Evolutionary conservation across 2,329 filamentous ascomycete genomes (phyloP).

Genomic region (Camptophora hylomeconis): DNA sequence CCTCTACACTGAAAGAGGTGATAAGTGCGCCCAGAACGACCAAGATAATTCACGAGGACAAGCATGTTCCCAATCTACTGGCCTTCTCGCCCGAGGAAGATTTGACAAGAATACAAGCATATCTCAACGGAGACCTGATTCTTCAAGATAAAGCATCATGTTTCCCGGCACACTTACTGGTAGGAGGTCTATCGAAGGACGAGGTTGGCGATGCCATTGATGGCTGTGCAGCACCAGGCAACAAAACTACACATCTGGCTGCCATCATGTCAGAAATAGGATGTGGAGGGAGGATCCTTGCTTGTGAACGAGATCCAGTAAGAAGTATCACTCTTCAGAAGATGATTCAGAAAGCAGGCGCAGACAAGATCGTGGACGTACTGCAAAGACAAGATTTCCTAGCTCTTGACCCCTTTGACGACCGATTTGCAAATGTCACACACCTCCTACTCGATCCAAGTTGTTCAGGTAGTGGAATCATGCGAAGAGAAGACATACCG

Average conservation of each 20-base stretch:
- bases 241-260: conserved; percentile 91
- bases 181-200: conserved; percentile 41
- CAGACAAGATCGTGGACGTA: conserved; percentile 52
- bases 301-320: conserved; percentile 62
- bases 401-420: conserved; percentile 51
- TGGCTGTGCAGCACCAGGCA: conserved; percentile 85
- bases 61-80: conserved; percentile 69
- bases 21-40: conserved; percentile 25
- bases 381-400: conserved; percentile 71
- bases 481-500: conserved; percentile 71
- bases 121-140: conserved; percentile 65
- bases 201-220: conserved; percentile 63
- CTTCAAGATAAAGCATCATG: conserved; percentile 95
- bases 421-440: conserved; percentile 55
- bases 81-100: conserved; percentile 62
- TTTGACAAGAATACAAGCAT: conserved; percentile 59
- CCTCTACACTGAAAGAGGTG: conserved; percentile 44
- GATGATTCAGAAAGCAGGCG: conserved; percentile 72
- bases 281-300: conserved; percentile 41
- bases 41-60: conserved; percentile 53
- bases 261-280: conserved; percentile 45
- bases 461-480: conserved; percentile 90
- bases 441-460: conserved; percentile 82
- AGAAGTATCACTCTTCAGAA: conserved; percentile 66
- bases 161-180: conserved; percentile 80